Base-by-base conservation (phyloP, 441 rosid genomes). In the Eutrema salsugineum region DNA sequence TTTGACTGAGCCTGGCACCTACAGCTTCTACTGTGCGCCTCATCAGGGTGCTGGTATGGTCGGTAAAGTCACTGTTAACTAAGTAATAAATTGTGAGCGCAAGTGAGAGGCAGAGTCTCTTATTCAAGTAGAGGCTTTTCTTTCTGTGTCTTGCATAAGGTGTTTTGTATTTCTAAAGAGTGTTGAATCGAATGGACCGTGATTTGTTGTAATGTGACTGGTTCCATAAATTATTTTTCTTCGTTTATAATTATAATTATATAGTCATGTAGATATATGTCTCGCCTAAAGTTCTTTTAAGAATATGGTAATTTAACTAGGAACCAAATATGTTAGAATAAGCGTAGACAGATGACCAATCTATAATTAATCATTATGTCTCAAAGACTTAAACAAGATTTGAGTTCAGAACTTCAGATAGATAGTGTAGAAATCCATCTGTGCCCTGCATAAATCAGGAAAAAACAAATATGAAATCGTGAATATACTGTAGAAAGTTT, bases 31-130 rank as follows among this genome's bases (percentile, higher is more conserved):
- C 81, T 94, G 99, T 62, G 10, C 91, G 20, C 99, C 99, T 3
- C 99, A 94, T 82, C 97, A 87, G 83, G 99, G 98, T 54, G 99
- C 96, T 74, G 98, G 99, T 71, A 94, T 94, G 99, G 85, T 73
- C 3, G 99, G 99, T 49, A 88, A 89, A 80, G 89, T 92, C 8
- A 92, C 94, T 36, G 96, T 94, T 66, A 90, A 91, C 59, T 94
- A 71, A 91, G 57, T 94, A 71, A 56, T 35, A 17, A 81, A 38
- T 48, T 60, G 15, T 61, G 27, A 4, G 1, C 88, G 62, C 86
- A 89, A 17, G 81, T 85, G 85, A 17, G 54, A 30, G 51, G 12
- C 35, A n/a, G 65, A 20, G 68, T 30, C 67, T 73, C 72, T 47
- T 36, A 5, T 0, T 32, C 62, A 20, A 0, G 8, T 32, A 59